A percentile compares a stretch with the other conserved stretches of the same genome.
Conservation (phyloP, 108 stramenopile species). For the Parmales sp. region DNA sequence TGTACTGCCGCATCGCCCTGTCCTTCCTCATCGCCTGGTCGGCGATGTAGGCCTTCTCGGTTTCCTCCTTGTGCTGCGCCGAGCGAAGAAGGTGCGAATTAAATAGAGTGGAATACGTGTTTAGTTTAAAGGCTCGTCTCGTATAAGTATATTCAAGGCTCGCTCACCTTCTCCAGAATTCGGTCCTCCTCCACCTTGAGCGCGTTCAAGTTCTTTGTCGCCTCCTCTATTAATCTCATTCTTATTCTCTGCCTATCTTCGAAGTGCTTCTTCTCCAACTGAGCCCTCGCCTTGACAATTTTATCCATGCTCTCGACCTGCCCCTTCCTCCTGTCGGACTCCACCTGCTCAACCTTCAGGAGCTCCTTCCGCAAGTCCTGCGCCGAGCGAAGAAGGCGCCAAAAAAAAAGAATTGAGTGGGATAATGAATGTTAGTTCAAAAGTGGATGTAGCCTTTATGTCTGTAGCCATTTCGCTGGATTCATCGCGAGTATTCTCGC, state of each 20-base stretch:
- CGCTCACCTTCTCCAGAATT: slow-evolving; percentile 47
- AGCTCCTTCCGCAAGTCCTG: slow-evolving; percentile 16
- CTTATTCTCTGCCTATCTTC: slow-evolving; percentile 40
- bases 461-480: too few relatives aligned
- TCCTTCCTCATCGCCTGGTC: slow-evolving; percentile 18
- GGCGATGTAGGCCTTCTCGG: slow-evolving; percentile 8
- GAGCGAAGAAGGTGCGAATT: too few relatives aligned
- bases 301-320: slow-evolving; percentile 39
- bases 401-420: too few relatives aligned
- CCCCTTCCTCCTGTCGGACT: slow-evolving; percentile 31
- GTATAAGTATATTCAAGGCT: too few relatives aligned
- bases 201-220: slow-evolving; percentile 43
- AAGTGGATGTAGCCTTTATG: too few relatives aligned
- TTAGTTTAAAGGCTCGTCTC: too few relatives aligned
- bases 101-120: too few relatives aligned
- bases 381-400: too few relatives aligned
- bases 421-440: too few relatives aligned
- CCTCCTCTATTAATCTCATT: slow-evolving; percentile 46
- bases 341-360: slow-evolving; percentile 19
- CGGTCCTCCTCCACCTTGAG: slow-evolving; percentile 32
- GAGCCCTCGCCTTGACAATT: slow-evolving; percentile 36
- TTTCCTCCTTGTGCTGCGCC: slow-evolving; percentile 20
- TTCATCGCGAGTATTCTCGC: too few relatives aligned
- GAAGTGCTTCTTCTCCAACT: slow-evolving; percentile 44
- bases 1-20: slow-evolving; percentile 27